A percentile compares a stretch with the other conserved stretches of the same genome.
Evolutionary conservation across 129 eudicot species (phyloP).

Genomic region (Centrapalus pauciflorus): DNA sequence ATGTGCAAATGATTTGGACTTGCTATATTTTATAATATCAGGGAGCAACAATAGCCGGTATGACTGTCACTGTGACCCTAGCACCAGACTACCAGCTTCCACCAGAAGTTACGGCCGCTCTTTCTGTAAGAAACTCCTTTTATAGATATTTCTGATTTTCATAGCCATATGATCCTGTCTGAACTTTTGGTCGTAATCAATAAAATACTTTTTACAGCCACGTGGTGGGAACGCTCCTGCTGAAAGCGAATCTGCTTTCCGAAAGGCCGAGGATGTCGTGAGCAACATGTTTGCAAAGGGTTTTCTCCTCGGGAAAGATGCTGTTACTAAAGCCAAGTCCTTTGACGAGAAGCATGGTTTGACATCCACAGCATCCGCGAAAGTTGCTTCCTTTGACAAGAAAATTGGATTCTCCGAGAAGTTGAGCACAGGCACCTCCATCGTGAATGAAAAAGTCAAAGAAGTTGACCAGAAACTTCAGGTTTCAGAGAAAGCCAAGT

Average conservation of each 20-base stretch:
- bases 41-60: constrained; percentile 88
- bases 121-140: constrained; percentile 33
- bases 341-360: constrained; percentile 62
- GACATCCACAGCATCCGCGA: constrained; percentile 67
- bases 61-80: constrained; percentile 45
- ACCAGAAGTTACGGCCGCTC: constrained; percentile 52
- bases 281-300: constrained; percentile 84
- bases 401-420: constrained; percentile 71
- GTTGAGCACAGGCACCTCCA: constrained; percentile 56
- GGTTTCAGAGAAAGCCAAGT: constrained; percentile 69
- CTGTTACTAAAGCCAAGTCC: constrained; percentile 59
- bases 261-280: constrained; percentile 75
- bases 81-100: constrained; percentile 72
- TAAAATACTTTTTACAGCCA: constrained; percentile 26
- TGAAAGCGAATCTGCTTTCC: constrained; percentile 54
- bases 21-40: constrained; percentile 19
- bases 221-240: constrained; percentile 30
- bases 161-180: not conserved
- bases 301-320: constrained; percentile 63
- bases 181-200: not conserved
- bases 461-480: constrained; percentile 74
- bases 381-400: constrained; percentile 59
- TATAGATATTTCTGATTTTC: not conserved
- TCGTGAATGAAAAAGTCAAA: constrained; percentile 59
- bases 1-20: not conserved